Conservation (phyloP, 805 yeast genomes). For the Wickerhamomyces kurtzmanii region DNA sequence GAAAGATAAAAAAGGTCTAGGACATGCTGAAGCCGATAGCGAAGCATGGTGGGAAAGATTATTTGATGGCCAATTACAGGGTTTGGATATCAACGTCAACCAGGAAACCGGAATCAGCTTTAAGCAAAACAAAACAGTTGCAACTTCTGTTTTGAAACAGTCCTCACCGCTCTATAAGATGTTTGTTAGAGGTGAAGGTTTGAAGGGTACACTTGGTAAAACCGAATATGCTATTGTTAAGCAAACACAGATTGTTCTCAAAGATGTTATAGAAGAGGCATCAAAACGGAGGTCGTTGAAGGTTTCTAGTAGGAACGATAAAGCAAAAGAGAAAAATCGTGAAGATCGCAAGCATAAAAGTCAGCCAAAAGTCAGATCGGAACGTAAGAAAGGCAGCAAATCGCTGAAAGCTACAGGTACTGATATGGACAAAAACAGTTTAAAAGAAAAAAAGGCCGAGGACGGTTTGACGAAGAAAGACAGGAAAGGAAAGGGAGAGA, state of each 20-base stretch:
- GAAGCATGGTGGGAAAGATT: constrained; percentile 97
- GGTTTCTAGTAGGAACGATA: constrained; percentile 4
- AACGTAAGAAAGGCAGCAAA: not conserved
- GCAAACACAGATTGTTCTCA: constrained; percentile 6
- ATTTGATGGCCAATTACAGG: constrained; percentile 87
- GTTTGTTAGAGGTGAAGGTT: constrained; percentile 84
- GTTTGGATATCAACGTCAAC: constrained; percentile 43
- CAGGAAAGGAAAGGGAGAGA: constrained; percentile 10
- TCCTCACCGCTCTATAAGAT: constrained; percentile 70
- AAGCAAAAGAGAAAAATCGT: constrained; percentile 7
- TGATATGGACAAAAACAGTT: constrained; percentile 12
- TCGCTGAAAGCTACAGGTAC: constrained; percentile 6
- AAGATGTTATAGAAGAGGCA: constrained; percentile 4
- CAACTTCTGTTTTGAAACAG: constrained; percentile 35
- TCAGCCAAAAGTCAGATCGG: not conserved
- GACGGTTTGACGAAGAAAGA: constrained; percentile 13
- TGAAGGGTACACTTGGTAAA: constrained; percentile 63
- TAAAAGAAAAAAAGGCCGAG: constrained; percentile 16
- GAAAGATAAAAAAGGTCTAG: constrained; percentile 84
- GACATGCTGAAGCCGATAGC: constrained; percentile 61
- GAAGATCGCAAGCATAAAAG: constrained; percentile 2
- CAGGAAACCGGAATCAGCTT: constrained; percentile 32
- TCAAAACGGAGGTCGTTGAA: constrained; percentile 1
- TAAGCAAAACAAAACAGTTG: constrained; percentile 39
- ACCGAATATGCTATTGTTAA: constrained; percentile 12